Conservation (phyloP, 1,139 yeast genomes). For the Hansenula lynferdii region DNA sequence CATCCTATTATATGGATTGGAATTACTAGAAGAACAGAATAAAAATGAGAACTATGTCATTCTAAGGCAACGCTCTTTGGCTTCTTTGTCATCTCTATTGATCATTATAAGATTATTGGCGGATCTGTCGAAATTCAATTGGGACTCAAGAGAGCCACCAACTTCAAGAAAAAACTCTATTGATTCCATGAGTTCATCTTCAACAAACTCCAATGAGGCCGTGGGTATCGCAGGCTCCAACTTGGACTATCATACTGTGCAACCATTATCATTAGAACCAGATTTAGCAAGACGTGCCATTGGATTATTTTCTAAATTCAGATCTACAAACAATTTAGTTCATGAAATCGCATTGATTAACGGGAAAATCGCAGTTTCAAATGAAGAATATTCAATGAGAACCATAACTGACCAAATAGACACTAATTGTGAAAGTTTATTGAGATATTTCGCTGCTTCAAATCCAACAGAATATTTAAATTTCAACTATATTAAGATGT, state of each 20-base stretch:
- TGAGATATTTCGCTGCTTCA: conserved; percentile 51
- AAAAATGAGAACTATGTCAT: conserved; percentile 19
- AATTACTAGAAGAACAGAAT: conserved; percentile 18
- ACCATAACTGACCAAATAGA: conserved; percentile 38
- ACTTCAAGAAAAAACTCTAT: conserved; percentile 15
- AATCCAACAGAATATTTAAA: conserved; percentile 47
- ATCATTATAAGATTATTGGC: conserved; percentile 26
- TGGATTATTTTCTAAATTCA: conserved; percentile 20
- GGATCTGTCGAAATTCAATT: conserved; percentile 27
- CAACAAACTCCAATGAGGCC: conserved; percentile 14
- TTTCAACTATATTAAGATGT: conserved; percentile 34
- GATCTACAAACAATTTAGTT: conserved; percentile 20
- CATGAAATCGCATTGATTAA: conserved; percentile 23
- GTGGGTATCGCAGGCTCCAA: conserved; percentile 20
- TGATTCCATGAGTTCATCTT: conserved; percentile 15
- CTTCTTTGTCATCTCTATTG: conserved; percentile 24
- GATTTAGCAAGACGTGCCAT: conserved; percentile 22
- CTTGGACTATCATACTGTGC: conserved; percentile 25
- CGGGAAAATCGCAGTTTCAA: conserved; percentile 13
- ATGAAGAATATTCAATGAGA: conserved; percentile 17
- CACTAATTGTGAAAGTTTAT: conserved; percentile 36
- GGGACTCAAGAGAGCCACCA: conserved; percentile 26
- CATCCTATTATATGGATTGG: conserved; percentile 13
- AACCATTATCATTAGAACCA: conserved; percentile 24
- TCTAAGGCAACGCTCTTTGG: conserved; percentile 23